Evolutionary conservation across 1,284 basidiomycete species (phyloP).

Genomic region (Trichosporon sp.): DNA sequence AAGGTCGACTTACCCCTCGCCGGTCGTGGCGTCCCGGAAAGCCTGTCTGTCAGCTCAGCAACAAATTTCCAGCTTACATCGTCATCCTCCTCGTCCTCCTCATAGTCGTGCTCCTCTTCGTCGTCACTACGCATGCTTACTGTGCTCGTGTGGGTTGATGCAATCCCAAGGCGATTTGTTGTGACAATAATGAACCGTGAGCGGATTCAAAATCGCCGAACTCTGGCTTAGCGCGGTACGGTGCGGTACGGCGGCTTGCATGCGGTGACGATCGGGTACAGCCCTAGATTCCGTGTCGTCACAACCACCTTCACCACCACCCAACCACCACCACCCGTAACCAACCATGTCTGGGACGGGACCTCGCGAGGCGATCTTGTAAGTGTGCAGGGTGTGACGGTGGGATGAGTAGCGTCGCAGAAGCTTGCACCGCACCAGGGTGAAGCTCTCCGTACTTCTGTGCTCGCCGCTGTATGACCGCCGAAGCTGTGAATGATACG

Average conservation of each 20-base stretch:
- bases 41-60: constrained; percentile 11
- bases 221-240: too few species aligned
- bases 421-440: too few species aligned
- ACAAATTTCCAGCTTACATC: constrained; percentile 4
- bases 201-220: constrained; percentile 11
- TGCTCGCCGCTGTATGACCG: neutral
- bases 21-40: constrained; percentile 21
- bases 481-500: neutral
- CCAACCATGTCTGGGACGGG: constrained; percentile 76
- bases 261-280: neutral
- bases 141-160: neutral
- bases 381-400: constrained; percentile 13
- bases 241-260: neutral
- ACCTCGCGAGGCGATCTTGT: constrained; percentile 80
- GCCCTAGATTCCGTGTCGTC: neutral
- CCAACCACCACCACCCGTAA: neutral
- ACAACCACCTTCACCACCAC: neutral
- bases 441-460: neutral
- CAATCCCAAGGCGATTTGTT: neutral
- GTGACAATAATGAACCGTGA: neutral
- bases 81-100: constrained; percentile 21
- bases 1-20: neutral
- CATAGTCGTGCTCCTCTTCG: constrained; percentile 33
- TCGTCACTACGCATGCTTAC: constrained; percentile 33
- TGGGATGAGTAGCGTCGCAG: neutral